phyloP scores from a whole-genome alignment of 164 flowering plant genomes.

The Warburgia ugandensis region DNA sequence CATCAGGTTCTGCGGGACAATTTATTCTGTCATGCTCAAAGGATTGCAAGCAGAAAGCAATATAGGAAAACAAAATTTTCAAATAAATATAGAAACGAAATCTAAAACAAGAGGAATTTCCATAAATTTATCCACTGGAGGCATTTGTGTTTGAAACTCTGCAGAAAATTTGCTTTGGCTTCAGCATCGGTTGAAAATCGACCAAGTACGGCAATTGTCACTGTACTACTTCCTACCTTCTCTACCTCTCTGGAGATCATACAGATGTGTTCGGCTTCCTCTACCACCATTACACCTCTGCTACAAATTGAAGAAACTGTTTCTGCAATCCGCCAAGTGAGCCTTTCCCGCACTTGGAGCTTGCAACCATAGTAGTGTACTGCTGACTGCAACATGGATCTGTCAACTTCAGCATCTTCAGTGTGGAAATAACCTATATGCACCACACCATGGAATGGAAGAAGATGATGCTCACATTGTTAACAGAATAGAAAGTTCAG shows the following conservation, averaged over 20 bases:
- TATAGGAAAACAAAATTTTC: neutral
- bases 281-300: slow-evolving; percentile 76
- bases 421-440: slow-evolving; percentile 66
- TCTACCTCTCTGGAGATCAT: slow-evolving; percentile 95
- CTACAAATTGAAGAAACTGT: slow-evolving; percentile 56
- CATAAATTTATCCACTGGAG: slow-evolving; percentile 14
- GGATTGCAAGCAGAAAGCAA: neutral
- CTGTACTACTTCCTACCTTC: slow-evolving; percentile 85
- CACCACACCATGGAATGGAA: slow-evolving; percentile 88
- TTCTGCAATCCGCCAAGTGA: slow-evolving; percentile 89
- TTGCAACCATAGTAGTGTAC: slow-evolving; percentile 78
- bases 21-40: neutral
- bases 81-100: slow-evolving; percentile 3
- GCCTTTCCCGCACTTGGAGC: slow-evolving; percentile 97
- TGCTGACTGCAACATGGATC: slow-evolving; percentile 55
- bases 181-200: slow-evolving; percentile 53
- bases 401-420: slow-evolving; percentile 26
- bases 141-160: slow-evolving; percentile 35
- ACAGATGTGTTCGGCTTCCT: slow-evolving; percentile 85
- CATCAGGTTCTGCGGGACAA: neutral
- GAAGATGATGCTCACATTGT: slow-evolving; percentile 94
- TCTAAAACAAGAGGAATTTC: neutral
- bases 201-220: slow-evolving; percentile 81
- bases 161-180: slow-evolving; percentile 58
- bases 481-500: slow-evolving; percentile 77